Percentiles rank a stretch among this genome's conserved stretches.
These are phyloP conservation scores for Discostella stelligeroides DNA, from an alignment of 108 stramenopile genomes.

Conservation along the genomic window DNA sequence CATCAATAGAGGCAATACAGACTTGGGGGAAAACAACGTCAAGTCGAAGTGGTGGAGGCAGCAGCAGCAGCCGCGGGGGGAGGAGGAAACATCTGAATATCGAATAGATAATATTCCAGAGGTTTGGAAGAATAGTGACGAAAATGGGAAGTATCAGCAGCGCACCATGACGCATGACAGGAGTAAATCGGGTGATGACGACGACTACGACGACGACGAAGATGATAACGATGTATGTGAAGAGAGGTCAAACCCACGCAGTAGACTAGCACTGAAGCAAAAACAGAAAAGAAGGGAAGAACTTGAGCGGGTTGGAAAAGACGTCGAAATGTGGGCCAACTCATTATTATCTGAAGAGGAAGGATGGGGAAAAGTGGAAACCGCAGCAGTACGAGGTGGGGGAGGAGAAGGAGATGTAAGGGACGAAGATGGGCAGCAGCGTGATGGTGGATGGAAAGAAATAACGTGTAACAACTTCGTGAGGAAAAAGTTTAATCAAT, in stretches of 20 bases:
- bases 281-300: conserved; percentile 36
- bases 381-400: neutral
- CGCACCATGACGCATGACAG: too few species aligned
- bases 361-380: conserved; percentile 25
- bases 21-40: neutral
- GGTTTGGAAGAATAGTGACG: conserved; percentile 11
- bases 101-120: neutral
- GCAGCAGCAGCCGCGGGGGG: neutral
- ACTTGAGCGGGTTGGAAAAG: conserved; percentile 60
- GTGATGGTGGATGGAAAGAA: conserved; percentile 71
- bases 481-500: conserved; percentile 58
- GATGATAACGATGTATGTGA: too few species aligned
- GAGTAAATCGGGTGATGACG: too few species aligned
- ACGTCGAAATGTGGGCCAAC: conserved; percentile 78
- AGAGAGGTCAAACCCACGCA: too few species aligned
- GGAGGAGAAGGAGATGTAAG: neutral
- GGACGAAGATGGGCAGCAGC: too few species aligned
- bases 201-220: neutral
- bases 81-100: neutral
- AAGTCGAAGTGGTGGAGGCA: neutral
- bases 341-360: conserved; percentile 54
- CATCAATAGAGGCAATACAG: too few species aligned
- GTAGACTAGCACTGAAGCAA: conserved; percentile 16
- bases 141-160: too few species aligned
- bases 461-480: conserved; percentile 70